Conservation (phyloP, 768 basidiomycete genomes). For the Galerina sulciceps region DNA sequence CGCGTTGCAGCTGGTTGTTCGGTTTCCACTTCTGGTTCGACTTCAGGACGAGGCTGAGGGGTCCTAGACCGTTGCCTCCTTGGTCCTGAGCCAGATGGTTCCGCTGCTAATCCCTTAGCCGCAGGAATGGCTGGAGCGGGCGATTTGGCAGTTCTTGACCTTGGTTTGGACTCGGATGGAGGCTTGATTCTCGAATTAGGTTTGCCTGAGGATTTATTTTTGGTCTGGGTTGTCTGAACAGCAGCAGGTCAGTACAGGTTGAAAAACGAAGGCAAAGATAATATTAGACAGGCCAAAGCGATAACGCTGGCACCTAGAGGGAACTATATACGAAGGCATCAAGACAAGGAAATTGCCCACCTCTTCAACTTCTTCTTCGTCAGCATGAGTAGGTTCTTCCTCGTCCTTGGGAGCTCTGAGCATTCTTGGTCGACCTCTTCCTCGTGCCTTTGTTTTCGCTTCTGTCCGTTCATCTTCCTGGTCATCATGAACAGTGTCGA, state of each 20-base stretch:
- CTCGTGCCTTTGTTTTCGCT: background rate
- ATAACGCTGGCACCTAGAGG: too few species aligned
- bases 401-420: slow-evolving; percentile 13
- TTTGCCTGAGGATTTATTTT: slow-evolving; percentile 5
- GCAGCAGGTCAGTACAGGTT: background rate
- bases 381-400: background rate
- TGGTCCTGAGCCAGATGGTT: slow-evolving; percentile 3
- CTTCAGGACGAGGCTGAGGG: slow-evolving; percentile 18
- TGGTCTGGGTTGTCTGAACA: background rate
- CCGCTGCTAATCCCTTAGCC: background rate
- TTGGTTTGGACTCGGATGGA: slow-evolving; percentile 4
- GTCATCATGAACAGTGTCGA: slow-evolving; percentile 4
- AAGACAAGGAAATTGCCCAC: background rate
- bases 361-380: slow-evolving; percentile 15
- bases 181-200: slow-evolving; percentile 5
- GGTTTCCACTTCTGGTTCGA: background rate
- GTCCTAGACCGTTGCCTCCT: slow-evolving; percentile 16
- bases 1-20: slow-evolving; percentile 5
- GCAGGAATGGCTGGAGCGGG: slow-evolving; percentile 2
- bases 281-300: background rate
- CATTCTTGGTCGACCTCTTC: slow-evolving; percentile 19
- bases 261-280: background rate
- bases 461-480: slow-evolving; percentile 7
- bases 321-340: background rate
- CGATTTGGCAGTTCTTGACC: slow-evolving; percentile 11